Evolutionary conservation across 208 protist genomes (phyloP), one percentile per base, ranked within the genome.

Genomic region (Crithidia sp.): DNA sequence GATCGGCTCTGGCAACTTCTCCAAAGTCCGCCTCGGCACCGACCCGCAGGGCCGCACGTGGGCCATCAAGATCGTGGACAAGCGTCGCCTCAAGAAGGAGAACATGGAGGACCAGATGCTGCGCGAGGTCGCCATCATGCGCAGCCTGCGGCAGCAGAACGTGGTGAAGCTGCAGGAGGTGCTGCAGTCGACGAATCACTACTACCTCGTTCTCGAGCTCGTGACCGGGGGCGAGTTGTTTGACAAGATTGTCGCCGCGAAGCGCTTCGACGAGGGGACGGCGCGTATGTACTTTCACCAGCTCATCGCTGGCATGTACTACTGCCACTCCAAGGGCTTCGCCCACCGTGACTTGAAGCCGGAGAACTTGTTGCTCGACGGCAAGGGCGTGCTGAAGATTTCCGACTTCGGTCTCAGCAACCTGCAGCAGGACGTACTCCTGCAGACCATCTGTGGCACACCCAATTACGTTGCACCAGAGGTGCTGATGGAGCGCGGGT

Each of bases 241-340:
- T 45, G 92, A 97, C 39, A 95, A 93, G 59, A 97, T 99, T 63
- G 84, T 89, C 0, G 64, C 68, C 7, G 88, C 86, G 36, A 96
- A 94, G 63, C 84, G 85, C 52, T 97, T 98, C 54, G 73, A 88
- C 36, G 97, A 98, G 74, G 56, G 69, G 8, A 94, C 82, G 3
- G 95, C 94, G 13, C 86, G 96, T 5, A 54, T 79, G 10, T 99
- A 98, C 83, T 99, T 99, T 74, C 96, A 98, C 65, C 96, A 99
- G 83, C 84, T 99, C n/a, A 97, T 99, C 40, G 81, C 88, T 7
- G 97, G 95, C n/a, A 84, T 99, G 52, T 88, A 90, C 67, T 98
- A 98, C 74, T 98, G 94, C 76, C 96, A 98, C 79, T 77, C 76
- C 36, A 79, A 95, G 61, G 88, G 91, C 54, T 94, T 97, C 54